Evolutionary conservation across 1,139 yeast genomes (phyloP).

Genomic region (Debaryomycetaceae sp.): DNA sequence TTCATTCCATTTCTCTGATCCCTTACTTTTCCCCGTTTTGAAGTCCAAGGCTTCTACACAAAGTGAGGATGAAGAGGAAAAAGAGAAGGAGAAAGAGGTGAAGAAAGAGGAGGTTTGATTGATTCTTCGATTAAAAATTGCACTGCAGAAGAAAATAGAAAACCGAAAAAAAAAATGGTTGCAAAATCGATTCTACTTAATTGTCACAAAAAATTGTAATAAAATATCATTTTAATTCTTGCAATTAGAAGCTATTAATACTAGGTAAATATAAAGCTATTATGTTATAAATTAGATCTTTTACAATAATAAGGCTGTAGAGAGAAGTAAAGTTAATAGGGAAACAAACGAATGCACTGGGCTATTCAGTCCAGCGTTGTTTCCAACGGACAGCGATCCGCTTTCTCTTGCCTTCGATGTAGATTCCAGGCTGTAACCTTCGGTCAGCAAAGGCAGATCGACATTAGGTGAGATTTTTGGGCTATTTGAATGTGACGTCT

Average conservation of each 20-base stretch:
- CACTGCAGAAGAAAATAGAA: too few species aligned
- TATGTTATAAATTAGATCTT: too few species aligned
- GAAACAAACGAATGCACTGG: neutral
- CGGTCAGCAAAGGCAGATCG: too few species aligned
- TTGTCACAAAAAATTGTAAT: conserved; percentile 1
- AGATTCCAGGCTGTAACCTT: too few species aligned
- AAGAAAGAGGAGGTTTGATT: too few species aligned
- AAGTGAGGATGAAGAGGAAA: too few species aligned
- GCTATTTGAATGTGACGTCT: too few species aligned
- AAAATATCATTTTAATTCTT: too few species aligned
- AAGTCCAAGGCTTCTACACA: neutral
- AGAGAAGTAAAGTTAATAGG: neutral
- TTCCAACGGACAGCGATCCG: neutral
- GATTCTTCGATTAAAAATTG: too few species aligned
- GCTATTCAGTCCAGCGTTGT: neutral
- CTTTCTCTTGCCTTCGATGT: neutral
- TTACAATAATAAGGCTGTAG: neutral
- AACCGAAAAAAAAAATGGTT: conserved; percentile 7
- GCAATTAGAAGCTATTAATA: conserved; percentile 2
- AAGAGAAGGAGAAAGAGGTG: too few species aligned
- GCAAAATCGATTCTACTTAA: conserved; percentile 6
- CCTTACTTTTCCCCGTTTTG: neutral
- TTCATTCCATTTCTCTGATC: neutral
- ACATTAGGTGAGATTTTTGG: too few species aligned
- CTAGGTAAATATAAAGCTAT: too few species aligned